phyloP scores from a whole-genome alignment of 1,284 basidiomycete genomes.

The Sporisorium exsertum region DNA sequence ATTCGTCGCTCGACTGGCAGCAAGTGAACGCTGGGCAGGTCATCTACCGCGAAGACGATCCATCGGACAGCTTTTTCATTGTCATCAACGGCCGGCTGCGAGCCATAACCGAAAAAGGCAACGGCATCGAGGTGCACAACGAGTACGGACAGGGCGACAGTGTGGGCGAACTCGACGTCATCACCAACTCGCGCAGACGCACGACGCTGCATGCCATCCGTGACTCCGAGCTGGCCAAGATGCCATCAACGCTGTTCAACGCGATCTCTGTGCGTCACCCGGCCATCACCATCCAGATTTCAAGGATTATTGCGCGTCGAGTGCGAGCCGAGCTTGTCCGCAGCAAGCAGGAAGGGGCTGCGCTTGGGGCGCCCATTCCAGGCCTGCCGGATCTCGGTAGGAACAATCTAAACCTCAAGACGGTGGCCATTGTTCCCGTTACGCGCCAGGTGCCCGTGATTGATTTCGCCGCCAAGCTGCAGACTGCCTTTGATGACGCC shows the following conservation, averaged over 20 bases:
- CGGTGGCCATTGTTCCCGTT: constrained; percentile 80
- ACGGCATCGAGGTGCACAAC: constrained; percentile 81
- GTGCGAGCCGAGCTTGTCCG: constrained; percentile 80
- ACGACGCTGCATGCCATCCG: constrained; percentile 97
- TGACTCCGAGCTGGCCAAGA: constrained; percentile 95
- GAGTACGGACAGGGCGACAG: constrained; percentile 90
- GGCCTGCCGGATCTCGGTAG: constrained; percentile 72
- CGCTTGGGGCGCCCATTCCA: constrained; percentile 53
- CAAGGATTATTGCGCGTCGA: constrained; percentile 91
- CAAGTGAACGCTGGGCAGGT: constrained; percentile 92
- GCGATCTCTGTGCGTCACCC: constrained; percentile 86
- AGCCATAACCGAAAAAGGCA: constrained; percentile 76
- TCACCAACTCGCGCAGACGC: constrained; percentile 86
- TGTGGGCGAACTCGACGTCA: constrained; percentile 90
- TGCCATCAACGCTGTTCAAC: constrained; percentile 97
- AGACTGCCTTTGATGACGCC: constrained; percentile 62
- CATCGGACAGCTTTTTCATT: constrained; percentile 94
- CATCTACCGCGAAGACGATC: constrained; percentile 89
- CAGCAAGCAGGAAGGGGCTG: constrained; percentile 47
- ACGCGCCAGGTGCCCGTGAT: constrained; percentile 71
- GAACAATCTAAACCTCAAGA: constrained; percentile 92
- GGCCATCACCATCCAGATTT: constrained; percentile 92
- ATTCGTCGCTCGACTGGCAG: constrained; percentile 97
- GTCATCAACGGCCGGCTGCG: constrained; percentile 95
- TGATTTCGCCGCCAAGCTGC: constrained; percentile 65